phyloP scores from a whole-genome alignment of 129 eudicot genomes.

The Saposhnikovia divaricata region DNA sequence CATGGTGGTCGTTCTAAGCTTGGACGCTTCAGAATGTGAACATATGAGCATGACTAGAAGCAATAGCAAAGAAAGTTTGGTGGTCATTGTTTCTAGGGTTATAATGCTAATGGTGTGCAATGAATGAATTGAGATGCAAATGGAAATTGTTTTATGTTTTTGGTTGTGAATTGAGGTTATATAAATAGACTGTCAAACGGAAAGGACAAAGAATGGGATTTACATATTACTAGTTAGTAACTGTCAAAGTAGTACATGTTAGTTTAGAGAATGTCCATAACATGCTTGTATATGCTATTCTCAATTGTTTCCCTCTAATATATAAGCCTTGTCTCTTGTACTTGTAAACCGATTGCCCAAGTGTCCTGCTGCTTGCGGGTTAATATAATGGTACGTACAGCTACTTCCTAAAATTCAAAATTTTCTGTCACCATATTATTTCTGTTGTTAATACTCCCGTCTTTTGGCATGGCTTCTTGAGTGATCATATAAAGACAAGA shows the following conservation, averaged over 20 bases:
- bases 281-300: background rate
- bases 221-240: background rate
- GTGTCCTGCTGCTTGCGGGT: no score
- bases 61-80: background rate
- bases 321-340: no score
- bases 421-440: no score
- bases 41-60: background rate
- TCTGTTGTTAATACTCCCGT: no score
- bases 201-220: background rate
- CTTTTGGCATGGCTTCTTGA: background rate
- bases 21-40: background rate
- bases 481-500: background rate
- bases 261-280: background rate
- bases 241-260: background rate
- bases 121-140: background rate
- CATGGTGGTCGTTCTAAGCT: background rate
- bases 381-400: no score
- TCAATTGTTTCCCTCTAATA: no score
- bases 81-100: background rate
- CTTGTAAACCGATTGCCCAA: no score
- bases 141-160: background rate
- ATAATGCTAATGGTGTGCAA: background rate
- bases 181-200: background rate
- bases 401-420: no score
- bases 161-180: background rate